Percentiles rank a stretch among this genome's conserved stretches.
Evolutionary conservation across 2,329 filamentous ascomycete species (phyloP).

Genomic region (Hawksworthiomyces lignivorus): DNA sequence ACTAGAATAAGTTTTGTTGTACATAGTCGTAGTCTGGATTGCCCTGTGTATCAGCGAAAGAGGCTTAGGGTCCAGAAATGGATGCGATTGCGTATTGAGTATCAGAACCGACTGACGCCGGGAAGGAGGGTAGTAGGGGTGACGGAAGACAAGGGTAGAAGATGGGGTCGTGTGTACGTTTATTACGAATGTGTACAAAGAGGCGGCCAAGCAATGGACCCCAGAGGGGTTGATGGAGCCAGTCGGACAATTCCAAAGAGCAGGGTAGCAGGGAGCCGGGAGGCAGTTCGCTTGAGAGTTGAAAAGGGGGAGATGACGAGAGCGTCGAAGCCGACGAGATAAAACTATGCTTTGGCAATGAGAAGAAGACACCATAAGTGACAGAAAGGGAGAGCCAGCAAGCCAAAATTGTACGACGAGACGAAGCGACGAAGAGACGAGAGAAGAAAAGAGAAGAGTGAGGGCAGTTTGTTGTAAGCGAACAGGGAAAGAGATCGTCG

Average conservation of each 20-base stretch:
- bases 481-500: slow-evolving; percentile 2
- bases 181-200: too few relatives aligned
- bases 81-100: slow-evolving; percentile 5
- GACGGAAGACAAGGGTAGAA: slow-evolving; percentile 5
- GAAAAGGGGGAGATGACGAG: too few relatives aligned
- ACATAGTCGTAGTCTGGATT: too few relatives aligned
- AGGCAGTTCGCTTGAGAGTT: too few relatives aligned
- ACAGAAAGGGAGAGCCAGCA: background rate
- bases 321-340: too few relatives aligned
- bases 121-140: slow-evolving; percentile 5
- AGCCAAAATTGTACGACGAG: background rate
- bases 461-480: background rate
- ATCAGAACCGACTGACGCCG: slow-evolving; percentile 3
- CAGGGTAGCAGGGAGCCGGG: too few relatives aligned
- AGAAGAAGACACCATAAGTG: too few relatives aligned
- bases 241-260: slow-evolving; percentile 10
- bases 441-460: background rate
- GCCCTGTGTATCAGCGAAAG: slow-evolving; percentile 1
- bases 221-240: too few relatives aligned
- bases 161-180: background rate
- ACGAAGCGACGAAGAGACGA: slow-evolving; percentile 2
- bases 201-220: too few relatives aligned
- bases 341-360: too few relatives aligned
- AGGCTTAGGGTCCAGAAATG: slow-evolving; percentile 2
- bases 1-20: too few relatives aligned